Conservation (phyloP, 176 grass and related monocot genomes). For the Aegilops tauschii region DNA sequence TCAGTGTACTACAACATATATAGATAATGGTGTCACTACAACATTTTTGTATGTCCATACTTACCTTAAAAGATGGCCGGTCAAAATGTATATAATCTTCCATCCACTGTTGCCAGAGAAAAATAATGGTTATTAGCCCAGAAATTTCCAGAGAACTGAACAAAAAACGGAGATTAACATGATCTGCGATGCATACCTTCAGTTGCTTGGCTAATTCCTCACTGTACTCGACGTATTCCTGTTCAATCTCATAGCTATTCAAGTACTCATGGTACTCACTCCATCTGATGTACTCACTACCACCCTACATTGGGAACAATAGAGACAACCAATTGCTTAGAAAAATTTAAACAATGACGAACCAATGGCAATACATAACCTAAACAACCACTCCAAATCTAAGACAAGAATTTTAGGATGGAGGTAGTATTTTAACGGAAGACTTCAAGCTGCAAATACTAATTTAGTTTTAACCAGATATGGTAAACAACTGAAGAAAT, state of each 20-base stretch:
- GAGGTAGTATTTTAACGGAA: neutral
- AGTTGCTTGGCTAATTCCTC: neutral
- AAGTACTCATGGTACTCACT: neutral
- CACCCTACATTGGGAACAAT: neutral
- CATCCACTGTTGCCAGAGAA: neutral
- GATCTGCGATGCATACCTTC: neutral
- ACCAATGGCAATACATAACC: neutral
- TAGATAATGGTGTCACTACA: neutral
- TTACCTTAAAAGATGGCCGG: neutral
- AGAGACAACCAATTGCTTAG: neutral
- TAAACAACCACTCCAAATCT: neutral
- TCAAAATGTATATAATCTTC: neutral
- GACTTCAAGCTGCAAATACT: neutral
- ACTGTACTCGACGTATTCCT: neutral
- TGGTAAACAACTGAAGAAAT: neutral
- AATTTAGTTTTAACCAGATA: neutral
- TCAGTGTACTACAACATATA: neutral
- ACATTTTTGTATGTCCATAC: neutral
- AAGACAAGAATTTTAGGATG: too few species aligned
- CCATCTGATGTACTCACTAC: neutral
- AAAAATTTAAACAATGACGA: neutral
- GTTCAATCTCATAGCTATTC: neutral
- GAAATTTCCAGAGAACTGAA: neutral
- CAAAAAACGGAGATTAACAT: neutral
- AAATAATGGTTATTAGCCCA: neutral